These are phyloP conservation scores for Trichodelitschia bisporula DNA, from an alignment of 495 filamentous ascomycete genomes.

Conservation along the genomic window DNA sequence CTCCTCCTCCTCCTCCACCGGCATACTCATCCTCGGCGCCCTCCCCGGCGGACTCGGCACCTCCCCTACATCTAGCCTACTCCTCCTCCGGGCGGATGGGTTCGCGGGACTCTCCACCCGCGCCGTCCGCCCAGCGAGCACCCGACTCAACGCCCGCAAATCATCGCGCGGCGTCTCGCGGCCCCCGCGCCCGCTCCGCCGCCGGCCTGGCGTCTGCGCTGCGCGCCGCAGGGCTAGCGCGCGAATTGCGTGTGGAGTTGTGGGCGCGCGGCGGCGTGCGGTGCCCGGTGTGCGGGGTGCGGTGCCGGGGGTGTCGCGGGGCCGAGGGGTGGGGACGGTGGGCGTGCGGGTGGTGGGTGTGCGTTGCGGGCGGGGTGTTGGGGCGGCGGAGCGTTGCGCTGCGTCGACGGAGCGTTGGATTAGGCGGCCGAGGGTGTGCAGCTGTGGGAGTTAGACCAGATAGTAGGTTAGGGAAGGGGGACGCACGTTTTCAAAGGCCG, in stretches of 20 bases:
- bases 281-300: background rate
- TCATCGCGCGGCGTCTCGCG: slow-evolving; percentile 56
- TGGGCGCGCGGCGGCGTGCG: slow-evolving; percentile 7
- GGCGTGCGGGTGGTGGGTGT: background rate
- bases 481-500: too few relatives aligned
- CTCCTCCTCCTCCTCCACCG: too few relatives aligned
- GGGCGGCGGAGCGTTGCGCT: background rate
- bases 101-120: too few relatives aligned
- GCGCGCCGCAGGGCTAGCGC: slow-evolving; percentile 42
- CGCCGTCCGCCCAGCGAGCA: slow-evolving; percentile 32
- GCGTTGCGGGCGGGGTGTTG: too few relatives aligned
- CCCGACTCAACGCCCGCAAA: slow-evolving; percentile 37
- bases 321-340: too few relatives aligned
- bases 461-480: too few relatives aligned
- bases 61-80: too few relatives aligned
- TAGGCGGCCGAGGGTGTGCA: slow-evolving; percentile 15
- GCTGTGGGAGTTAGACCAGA: too few relatives aligned
- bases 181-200: slow-evolving; percentile 36
- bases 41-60: too few relatives aligned
- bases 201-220: slow-evolving; percentile 38
- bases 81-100: too few relatives aligned
- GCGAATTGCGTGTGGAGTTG: slow-evolving; percentile 50
- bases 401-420: slow-evolving; percentile 15
- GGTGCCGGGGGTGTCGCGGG: slow-evolving; percentile 6
- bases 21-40: too few relatives aligned